phyloP scores from a whole-genome alignment of 345 rosid genomes.

The Hibiscus trionum region DNA sequence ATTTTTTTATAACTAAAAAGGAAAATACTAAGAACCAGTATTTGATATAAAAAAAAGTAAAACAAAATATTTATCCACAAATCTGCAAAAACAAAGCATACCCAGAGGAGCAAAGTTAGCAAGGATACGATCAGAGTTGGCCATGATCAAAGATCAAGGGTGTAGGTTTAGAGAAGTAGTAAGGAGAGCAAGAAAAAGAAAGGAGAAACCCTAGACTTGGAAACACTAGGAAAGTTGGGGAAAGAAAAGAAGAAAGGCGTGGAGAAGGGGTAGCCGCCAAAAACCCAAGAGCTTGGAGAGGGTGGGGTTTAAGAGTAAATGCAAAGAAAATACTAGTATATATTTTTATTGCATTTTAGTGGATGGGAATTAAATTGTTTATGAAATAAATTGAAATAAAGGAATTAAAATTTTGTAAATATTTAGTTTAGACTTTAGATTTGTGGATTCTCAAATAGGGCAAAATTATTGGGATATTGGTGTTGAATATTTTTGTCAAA shows the following conservation, averaged over 20 bases:
- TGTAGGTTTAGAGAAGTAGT: conserved; percentile 10
- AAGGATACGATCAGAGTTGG: conserved; percentile 52
- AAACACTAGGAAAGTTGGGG: background rate
- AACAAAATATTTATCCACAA: background rate
- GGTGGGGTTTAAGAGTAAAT: background rate
- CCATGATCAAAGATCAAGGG: conserved; percentile 32
- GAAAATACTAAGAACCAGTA: background rate
- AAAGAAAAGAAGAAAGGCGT: background rate
- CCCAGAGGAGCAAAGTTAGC: conserved; percentile 39
- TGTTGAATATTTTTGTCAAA: no score
- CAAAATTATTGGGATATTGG: no score
- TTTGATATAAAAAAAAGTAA: background rate
- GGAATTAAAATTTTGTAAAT: no score
- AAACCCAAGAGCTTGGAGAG: background rate
- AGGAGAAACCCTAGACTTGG: conserved; percentile 27
- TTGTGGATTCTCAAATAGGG: no score
- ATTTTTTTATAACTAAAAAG: background rate
- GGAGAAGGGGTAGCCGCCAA: background rate
- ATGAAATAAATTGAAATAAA: no score
- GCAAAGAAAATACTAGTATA: no score
- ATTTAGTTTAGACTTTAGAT: no score
- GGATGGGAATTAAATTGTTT: no score
- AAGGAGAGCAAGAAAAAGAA: background rate
- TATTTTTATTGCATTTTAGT: no score
- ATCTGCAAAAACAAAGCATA: conserved; percentile 18